A percentile compares a stretch with the other conserved stretches of the same genome.
These are phyloP conservation scores for Erythrophleum fordii DNA, from an alignment of 306 rosid genomes.

Conservation along the genomic window DNA sequence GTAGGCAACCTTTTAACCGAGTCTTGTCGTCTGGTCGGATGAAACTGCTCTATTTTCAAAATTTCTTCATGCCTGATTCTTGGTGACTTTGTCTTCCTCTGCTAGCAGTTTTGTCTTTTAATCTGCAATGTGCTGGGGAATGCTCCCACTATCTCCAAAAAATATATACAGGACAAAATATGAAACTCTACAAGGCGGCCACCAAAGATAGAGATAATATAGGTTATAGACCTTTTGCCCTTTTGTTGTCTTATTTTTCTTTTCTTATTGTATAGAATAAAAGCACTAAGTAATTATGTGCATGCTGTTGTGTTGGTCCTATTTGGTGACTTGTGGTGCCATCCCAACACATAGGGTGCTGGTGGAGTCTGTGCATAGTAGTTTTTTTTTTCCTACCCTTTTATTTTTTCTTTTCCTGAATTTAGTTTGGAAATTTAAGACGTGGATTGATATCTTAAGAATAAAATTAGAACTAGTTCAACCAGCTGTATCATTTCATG, in stretches of 20 bases:
- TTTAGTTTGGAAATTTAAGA: slow-evolving; percentile 4
- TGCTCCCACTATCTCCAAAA: slow-evolving; percentile 36
- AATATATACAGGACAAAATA: slow-evolving; percentile 47
- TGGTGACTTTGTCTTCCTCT: slow-evolving; percentile 59
- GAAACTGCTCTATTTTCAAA: slow-evolving; percentile 42
- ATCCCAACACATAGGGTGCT: slow-evolving; percentile 35
- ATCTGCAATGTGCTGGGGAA: slow-evolving; percentile 34
- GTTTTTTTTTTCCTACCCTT: background rate
- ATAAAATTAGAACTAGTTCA: slow-evolving; percentile 17
- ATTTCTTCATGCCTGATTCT: slow-evolving; percentile 63
- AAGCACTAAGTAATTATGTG: slow-evolving; percentile 25
- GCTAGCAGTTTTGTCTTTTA: slow-evolving; percentile 34
- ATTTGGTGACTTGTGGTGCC: slow-evolving; percentile 43
- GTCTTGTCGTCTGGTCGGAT: slow-evolving; percentile 83
- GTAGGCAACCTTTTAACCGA: slow-evolving; percentile 56
- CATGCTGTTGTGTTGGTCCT: slow-evolving; percentile 30
- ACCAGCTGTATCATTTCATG: slow-evolving; percentile 35
- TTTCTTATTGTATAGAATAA: slow-evolving; percentile 39
- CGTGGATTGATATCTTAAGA: slow-evolving; percentile 28
- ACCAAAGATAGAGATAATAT: slow-evolving; percentile 23
- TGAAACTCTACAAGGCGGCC: slow-evolving; percentile 41
- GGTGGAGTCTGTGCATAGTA: slow-evolving; percentile 19
- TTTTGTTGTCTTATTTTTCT: background rate
- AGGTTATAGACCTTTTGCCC: background rate
- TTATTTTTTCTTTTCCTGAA: background rate